These are phyloP conservation scores for Astragalus glycyphyllos DNA, from an alignment of 306 rosid genomes.

Conservation along the genomic window DNA sequence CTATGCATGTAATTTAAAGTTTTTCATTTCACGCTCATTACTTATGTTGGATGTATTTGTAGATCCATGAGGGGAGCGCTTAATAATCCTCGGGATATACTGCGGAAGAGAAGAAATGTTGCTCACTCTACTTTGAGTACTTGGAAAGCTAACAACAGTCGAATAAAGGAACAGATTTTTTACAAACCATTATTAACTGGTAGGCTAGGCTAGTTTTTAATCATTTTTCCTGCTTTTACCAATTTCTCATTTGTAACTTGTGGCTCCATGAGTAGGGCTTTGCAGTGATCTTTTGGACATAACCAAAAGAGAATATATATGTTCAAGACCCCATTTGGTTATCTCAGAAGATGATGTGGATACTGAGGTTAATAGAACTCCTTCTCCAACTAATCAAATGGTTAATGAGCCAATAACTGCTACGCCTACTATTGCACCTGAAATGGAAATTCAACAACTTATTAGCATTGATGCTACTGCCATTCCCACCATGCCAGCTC, in stretches of 20 bases:
- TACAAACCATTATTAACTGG: constrained; percentile 65
- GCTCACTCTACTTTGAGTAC: constrained; percentile 59
- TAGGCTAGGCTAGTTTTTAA: constrained; percentile 45
- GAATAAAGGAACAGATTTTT: constrained; percentile 65
- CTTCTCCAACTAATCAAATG: no score
- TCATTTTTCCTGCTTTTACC: not conserved
- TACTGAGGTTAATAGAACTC: no score
- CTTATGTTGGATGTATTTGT: constrained; percentile 46
- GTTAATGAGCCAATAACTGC: no score
- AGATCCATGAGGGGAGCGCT: constrained; percentile 72
- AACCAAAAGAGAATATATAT: no score
- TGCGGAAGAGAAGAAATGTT: constrained; percentile 55
- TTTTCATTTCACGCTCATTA: constrained; percentile 26
- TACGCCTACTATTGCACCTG: no score
- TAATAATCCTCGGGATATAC: constrained; percentile 54
- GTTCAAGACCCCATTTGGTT: no score
- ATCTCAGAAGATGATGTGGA: no score
- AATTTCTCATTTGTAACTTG: constrained; percentile 7
- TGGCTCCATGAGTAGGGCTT: no score
- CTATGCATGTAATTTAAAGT: not conserved
- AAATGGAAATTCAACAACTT: no score
- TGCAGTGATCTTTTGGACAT: no score
- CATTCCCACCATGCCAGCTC: no score
- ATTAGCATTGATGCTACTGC: no score
- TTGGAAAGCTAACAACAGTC: constrained; percentile 64